A percentile compares a stretch with the other conserved stretches of the same genome.
phyloP scores from a whole-genome alignment of 495 filamentous ascomycete genomes.

The Aspergillus funiculosus region DNA sequence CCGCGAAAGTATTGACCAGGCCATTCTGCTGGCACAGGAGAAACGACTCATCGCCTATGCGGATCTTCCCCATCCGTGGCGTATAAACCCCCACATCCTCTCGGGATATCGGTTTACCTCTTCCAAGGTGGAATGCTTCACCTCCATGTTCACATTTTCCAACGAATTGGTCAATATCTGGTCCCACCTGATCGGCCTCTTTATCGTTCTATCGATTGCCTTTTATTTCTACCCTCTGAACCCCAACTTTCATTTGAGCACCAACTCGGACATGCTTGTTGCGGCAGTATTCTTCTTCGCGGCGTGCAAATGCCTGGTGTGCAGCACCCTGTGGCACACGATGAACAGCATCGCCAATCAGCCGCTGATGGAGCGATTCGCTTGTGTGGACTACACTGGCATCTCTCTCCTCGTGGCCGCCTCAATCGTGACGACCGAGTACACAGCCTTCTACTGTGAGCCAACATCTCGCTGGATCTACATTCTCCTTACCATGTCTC shows the following conservation, averaged over 20 bases:
- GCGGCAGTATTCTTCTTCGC: conserved; percentile 96
- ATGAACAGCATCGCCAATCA: conserved; percentile 94
- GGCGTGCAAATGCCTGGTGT: conserved; percentile 91
- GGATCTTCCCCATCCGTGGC: conserved; percentile 87
- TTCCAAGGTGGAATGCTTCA: conserved; percentile 77
- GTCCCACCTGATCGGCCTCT: conserved; percentile 82
- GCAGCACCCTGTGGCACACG: conserved; percentile 95
- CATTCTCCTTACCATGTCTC: conserved; percentile 69
- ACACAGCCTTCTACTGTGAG: conserved; percentile 98
- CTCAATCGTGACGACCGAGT: conserved; percentile 97
- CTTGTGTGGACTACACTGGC: conserved; percentile 97
- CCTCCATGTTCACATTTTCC: conserved; percentile 72
- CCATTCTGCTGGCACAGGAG: conserved; percentile 72
- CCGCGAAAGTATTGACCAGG: conserved; percentile 72
- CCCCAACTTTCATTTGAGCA: conserved; percentile 78
- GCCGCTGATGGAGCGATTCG: conserved; percentile 85
- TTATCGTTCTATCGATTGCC: conserved; percentile 81
- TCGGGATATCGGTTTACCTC: conserved; percentile 89
- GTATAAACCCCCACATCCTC: conserved; percentile 88
- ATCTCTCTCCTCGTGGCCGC: conserved; percentile 95
- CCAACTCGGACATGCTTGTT: conserved; percentile 79
- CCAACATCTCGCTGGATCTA: conserved; percentile 82
- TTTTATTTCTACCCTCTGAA: conserved; percentile 94
- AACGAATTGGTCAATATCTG: conserved; percentile 98
- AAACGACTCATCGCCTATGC: conserved; percentile 80